phyloP scores from a whole-genome alignment of 2,329 filamentous ascomycete genomes.

The Geoglossum cookeanum region DNA sequence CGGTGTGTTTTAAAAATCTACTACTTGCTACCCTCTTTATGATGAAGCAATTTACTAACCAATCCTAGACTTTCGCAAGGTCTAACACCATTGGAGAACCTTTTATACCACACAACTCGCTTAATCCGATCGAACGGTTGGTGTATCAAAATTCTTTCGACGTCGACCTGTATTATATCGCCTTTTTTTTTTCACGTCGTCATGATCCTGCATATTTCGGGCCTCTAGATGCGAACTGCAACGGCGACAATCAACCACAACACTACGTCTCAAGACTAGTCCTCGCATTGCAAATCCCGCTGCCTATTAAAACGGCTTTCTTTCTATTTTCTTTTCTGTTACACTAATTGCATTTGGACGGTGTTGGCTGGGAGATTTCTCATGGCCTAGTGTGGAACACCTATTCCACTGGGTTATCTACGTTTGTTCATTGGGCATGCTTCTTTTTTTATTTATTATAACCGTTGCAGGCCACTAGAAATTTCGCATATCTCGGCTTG shows the following conservation, averaged over 20 bases:
- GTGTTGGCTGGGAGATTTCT: constrained; percentile 1
- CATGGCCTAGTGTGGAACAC: background rate
- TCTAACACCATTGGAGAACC: constrained; percentile 20
- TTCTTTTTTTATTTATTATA: constrained; percentile 5
- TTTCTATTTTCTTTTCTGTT: background rate
- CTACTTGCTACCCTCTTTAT: too few species aligned
- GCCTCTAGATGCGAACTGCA: background rate
- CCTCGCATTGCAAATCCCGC: background rate
- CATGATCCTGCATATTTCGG: constrained; percentile 4
- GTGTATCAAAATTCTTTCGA: constrained; percentile 7
- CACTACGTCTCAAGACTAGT: background rate
- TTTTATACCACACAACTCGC: background rate
- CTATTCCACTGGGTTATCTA: background rate
- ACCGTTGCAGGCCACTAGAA: background rate
- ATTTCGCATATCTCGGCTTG: constrained; percentile 9
- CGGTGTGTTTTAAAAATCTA: constrained; percentile 31
- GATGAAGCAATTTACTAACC: constrained; percentile 9
- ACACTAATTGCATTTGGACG: constrained; percentile 1
- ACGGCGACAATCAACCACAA: background rate
- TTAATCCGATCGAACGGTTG: background rate
- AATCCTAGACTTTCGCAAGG: constrained; percentile 41
- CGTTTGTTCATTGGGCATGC: background rate
- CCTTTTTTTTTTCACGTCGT: constrained; percentile 4
- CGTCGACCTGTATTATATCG: constrained; percentile 9
- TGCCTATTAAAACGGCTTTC: too few species aligned